Conservation (phyloP, 1,284 basidiomycete genomes). For the Gastroboletus turbinatus region DNA sequence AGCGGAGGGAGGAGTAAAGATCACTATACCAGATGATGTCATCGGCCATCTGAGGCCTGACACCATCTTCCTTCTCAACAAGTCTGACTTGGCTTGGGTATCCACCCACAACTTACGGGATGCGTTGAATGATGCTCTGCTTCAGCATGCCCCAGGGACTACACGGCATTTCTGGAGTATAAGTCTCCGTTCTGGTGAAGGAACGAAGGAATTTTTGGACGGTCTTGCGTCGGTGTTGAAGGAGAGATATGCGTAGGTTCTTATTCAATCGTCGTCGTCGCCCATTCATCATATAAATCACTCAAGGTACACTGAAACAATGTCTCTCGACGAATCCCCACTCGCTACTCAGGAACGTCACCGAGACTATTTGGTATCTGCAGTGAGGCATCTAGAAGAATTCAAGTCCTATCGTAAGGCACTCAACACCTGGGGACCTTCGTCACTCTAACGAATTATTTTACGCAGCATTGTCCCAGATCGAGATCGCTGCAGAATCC, state of each 20-base stretch:
- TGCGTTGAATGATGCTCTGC: constrained; percentile 10
- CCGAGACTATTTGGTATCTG: constrained; percentile 69
- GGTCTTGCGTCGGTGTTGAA: constrained; percentile 56
- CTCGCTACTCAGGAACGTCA: constrained; percentile 81
- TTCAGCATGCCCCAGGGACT: background rate
- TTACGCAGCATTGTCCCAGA: constrained; percentile 31
- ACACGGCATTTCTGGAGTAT: constrained; percentile 46
- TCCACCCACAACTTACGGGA: constrained; percentile 7
- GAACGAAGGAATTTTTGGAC: constrained; percentile 56
- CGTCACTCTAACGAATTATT: background rate
- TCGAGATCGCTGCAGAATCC: constrained; percentile 83
- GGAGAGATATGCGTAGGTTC: constrained; percentile 45
- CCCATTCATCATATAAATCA: background rate
- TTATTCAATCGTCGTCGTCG: background rate
- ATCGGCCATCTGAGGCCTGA: constrained; percentile 47
- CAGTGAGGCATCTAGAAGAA: constrained; percentile 61
- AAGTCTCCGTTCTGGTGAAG: constrained; percentile 63
- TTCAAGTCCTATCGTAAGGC: constrained; percentile 60
- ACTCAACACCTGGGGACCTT: constrained; percentile 29
- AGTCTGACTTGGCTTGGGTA: constrained; percentile 54
- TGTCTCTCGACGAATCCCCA: constrained; percentile 38
- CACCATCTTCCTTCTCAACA: constrained; percentile 74
- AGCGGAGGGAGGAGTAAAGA: constrained; percentile 12
- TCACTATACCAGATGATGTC: constrained; percentile 48
- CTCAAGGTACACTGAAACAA: constrained; percentile 20